Percentiles rank a stretch among this genome's conserved stretches.
phyloP scores from a whole-genome alignment of 768 basidiomycete species.

The Auriculariales sp. region DNA sequence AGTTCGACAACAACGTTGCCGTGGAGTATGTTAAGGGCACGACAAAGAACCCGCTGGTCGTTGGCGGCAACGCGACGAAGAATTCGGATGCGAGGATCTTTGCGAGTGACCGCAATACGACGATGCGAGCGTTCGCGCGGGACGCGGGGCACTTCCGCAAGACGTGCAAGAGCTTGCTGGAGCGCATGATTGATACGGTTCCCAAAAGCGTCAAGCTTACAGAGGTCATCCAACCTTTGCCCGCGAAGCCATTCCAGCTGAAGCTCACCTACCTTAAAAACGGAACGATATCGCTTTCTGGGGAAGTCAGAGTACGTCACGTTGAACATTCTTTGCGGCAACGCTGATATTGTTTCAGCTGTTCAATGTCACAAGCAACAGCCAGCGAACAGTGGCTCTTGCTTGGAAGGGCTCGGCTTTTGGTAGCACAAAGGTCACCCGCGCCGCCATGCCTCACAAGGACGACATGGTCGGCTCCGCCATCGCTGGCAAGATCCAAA shows the following conservation, averaged over 20 bases:
- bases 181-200: conserved; percentile 34
- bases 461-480: neutral
- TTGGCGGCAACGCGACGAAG: conserved; percentile 19
- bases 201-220: conserved; percentile 29
- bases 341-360: too few relatives aligned
- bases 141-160: conserved; percentile 20
- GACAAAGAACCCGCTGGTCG: conserved; percentile 26
- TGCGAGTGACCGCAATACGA: conserved; percentile 24
- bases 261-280: neutral
- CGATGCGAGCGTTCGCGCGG: conserved; percentile 23
- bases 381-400: neutral
- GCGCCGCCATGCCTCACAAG: neutral
- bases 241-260: neutral
- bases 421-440: neutral
- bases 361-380: neutral
- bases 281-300: neutral
- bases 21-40: conserved; percentile 25
- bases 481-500: neutral
- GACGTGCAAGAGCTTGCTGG: conserved; percentile 25
- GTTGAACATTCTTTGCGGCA: too few relatives aligned
- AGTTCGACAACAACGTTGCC: conserved; percentile 11
- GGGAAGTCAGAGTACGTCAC: too few relatives aligned
- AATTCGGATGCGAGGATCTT: conserved; percentile 27
- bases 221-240: conserved; percentile 16
- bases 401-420: neutral